Evolutionary conservation across 2,329 filamentous ascomycete species (phyloP).

Genomic region (Tolypocladium inflatum): DNA sequence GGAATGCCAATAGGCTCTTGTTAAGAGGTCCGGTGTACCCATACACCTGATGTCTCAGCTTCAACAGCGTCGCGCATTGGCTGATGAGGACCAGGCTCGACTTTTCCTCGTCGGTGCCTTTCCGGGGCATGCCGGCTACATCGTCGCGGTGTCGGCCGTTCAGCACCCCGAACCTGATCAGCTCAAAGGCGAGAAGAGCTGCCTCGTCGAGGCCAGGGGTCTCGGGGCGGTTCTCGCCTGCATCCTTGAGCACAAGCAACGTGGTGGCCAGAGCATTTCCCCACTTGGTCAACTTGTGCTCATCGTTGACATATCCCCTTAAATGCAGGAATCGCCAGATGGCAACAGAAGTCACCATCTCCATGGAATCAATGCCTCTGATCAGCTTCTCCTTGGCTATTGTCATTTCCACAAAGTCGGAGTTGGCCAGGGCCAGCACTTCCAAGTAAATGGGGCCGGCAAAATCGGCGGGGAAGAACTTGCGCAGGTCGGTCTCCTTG

Average conservation of each 20-base stretch:
- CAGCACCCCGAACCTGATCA: slow-evolving; percentile 70
- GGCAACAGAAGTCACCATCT: slow-evolving; percentile 62
- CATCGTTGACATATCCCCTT: slow-evolving; percentile 70
- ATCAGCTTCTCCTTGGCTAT: slow-evolving; percentile 48
- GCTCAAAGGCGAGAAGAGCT: slow-evolving; percentile 73
- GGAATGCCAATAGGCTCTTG: slow-evolving; percentile 79
- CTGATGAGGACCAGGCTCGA: slow-evolving; percentile 73
- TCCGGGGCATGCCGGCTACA: slow-evolving; percentile 44
- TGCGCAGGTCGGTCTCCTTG: slow-evolving; percentile 44
- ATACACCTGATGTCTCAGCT: slow-evolving; percentile 71
- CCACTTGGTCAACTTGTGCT: slow-evolving; percentile 75
- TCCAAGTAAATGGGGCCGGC: slow-evolving; percentile 41
- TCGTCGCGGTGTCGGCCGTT: slow-evolving; percentile 56
- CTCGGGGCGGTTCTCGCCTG: slow-evolving; percentile 32
- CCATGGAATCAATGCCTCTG: slow-evolving; percentile 52
- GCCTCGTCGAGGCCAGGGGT: slow-evolving; percentile 59
- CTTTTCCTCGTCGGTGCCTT: slow-evolving; percentile 61
- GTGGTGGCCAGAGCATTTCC: slow-evolving; percentile 69
- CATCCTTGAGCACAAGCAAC: slow-evolving; percentile 51
- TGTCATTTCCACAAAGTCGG: slow-evolving; percentile 61
- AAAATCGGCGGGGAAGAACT: slow-evolving; percentile 33
- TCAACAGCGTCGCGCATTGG: slow-evolving; percentile 73
- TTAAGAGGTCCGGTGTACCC: slow-evolving; percentile 93
- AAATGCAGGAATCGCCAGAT: slow-evolving; percentile 87
- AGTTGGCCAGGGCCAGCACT: slow-evolving; percentile 58